Percentiles rank a stretch among this genome's conserved stretches.
Conservation (phyloP, 2,329 filamentous ascomycete genomes). For the Monilinia aucupariae region DNA sequence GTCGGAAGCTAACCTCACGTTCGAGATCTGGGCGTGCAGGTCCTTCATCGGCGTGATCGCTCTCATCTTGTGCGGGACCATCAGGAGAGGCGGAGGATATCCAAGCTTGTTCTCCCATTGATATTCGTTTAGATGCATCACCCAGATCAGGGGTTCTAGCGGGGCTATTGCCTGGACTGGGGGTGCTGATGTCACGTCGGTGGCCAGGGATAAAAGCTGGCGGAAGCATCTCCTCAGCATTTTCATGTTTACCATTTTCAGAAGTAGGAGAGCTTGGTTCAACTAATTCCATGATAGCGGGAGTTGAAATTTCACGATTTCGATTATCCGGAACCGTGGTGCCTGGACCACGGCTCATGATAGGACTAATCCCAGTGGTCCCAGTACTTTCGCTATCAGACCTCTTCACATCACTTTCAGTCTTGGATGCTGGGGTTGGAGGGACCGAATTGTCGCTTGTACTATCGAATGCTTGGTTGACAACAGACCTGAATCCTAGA, state of each 20-base stretch:
- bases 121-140: conserved; percentile 35
- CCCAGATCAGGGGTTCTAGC: conserved; percentile 53
- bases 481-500: conserved; percentile 52
- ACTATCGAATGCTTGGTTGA: conserved; percentile 60
- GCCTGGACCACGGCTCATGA: conserved; percentile 52
- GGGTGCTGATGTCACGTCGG: conserved; percentile 52
- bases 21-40: conserved; percentile 25
- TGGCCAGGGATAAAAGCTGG: conserved; percentile 47
- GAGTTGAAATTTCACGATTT: conserved; percentile 40
- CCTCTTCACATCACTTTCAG: conserved; percentile 45
- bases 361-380: conserved; percentile 51
- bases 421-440: conserved; percentile 45
- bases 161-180: conserved; percentile 54
- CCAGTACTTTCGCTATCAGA: conserved; percentile 57
- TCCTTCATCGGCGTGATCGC: conserved; percentile 6
- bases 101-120: conserved; percentile 42
- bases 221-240: conserved; percentile 18
- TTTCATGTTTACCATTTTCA: conserved; percentile 2
- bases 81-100: conserved; percentile 25
- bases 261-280: conserved; percentile 27
- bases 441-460: conserved; percentile 47
- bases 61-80: conserved; percentile 1
- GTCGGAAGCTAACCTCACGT: conserved; percentile 31
- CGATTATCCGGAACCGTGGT: conserved; percentile 34
- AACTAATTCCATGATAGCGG: conserved; percentile 50